phyloP scores from a whole-genome alignment of 2,329 filamentous ascomycete species.

The Pestalotiopsis sp. region DNA sequence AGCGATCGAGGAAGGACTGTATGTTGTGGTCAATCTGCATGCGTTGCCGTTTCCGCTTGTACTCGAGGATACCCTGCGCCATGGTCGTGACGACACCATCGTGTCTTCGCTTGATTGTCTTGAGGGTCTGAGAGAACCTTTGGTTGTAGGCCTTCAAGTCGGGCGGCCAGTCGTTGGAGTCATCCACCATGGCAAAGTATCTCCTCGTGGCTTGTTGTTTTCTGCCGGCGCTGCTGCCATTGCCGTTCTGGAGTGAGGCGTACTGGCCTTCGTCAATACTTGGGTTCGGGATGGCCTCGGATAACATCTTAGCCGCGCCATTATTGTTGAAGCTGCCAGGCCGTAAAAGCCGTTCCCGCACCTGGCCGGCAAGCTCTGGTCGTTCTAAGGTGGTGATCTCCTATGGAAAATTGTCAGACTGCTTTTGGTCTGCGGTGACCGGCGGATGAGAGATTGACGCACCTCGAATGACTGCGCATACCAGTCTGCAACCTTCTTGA shows the following conservation, averaged over 20 bases:
- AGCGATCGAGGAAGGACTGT: conserved; percentile 95
- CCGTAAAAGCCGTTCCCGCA: conserved; percentile 78
- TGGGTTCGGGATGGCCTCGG: conserved; percentile 86
- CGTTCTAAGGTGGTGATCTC: conserved; percentile 89
- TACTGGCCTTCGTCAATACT: conserved; percentile 87
- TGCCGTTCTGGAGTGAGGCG: conserved; percentile 56
- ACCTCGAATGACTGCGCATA: conserved; percentile 99
- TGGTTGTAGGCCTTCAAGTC: conserved; percentile 95
- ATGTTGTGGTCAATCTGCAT: conserved; percentile 99
- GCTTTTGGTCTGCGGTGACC: conserved; percentile 1
- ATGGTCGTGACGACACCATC: conserved; percentile 98
- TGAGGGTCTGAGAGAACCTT: conserved; percentile 83
- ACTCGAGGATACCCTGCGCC: conserved; percentile 96
- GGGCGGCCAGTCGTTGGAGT: conserved; percentile 86
- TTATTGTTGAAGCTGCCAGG: conserved; percentile 60
- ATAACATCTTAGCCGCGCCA: conserved; percentile 65
- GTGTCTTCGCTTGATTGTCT: conserved; percentile 94
- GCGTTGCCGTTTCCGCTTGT: conserved; percentile 92
- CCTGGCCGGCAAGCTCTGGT: conserved; percentile 74
- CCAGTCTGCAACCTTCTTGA: conserved; percentile 94
- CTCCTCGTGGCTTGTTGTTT: conserved; percentile 63
- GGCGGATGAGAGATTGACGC: conserved; percentile 35
- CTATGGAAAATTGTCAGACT: conserved; percentile 48
- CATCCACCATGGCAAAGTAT: conserved; percentile 93
- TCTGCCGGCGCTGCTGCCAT: conserved; percentile 42